Percentiles rank a stretch among this genome's conserved stretches.
phyloP scores from a whole-genome alignment of 2,329 filamentous ascomycete genomes.

The Colletotrichum endophyticum region DNA sequence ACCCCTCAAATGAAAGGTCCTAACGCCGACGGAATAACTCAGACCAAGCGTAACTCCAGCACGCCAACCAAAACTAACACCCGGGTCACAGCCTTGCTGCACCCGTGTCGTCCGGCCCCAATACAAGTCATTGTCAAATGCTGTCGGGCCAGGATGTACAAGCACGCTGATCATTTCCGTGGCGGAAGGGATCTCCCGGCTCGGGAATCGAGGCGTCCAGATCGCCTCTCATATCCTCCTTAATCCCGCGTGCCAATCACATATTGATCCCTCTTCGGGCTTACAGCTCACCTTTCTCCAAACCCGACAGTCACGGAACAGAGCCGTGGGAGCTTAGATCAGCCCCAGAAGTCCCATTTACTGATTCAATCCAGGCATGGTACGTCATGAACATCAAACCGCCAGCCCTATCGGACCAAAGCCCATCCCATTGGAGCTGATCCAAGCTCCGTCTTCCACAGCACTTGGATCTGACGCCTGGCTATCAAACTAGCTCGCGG shows the following conservation, averaged over 20 bases:
- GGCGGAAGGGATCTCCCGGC: background rate
- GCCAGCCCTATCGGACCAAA: background rate
- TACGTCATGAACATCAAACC: background rate
- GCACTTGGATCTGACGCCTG: background rate
- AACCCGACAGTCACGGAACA: background rate
- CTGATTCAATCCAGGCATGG: background rate
- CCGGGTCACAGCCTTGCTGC: background rate
- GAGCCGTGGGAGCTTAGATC: background rate
- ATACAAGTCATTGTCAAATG: background rate
- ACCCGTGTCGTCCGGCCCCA: background rate
- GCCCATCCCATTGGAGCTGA: background rate
- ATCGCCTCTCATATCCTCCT: background rate
- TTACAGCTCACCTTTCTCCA: background rate
- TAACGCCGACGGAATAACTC: background rate
- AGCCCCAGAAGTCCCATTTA: background rate
- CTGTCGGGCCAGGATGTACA: background rate
- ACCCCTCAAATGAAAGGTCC: background rate
- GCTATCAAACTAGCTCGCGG: background rate
- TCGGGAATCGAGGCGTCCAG: background rate
- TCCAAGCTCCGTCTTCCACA: background rate
- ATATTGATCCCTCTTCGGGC: background rate
- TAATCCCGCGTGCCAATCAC: background rate
- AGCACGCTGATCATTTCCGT: background rate
- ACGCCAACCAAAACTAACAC: accelerated
- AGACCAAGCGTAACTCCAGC: background rate